Conservation (phyloP, 345 rosid genomes). For the Raphanus sativus region DNA sequence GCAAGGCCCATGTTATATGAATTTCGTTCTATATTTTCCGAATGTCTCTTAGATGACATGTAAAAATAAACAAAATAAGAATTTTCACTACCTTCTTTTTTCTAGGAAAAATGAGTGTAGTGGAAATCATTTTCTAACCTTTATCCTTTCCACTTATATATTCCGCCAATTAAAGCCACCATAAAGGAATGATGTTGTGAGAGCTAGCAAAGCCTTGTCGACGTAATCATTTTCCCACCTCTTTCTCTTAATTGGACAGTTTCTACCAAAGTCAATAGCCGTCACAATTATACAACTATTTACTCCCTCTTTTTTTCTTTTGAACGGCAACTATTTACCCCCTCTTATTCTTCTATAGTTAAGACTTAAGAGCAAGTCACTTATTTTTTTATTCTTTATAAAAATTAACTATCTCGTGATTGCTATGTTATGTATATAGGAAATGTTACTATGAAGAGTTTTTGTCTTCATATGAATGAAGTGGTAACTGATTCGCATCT, state of each 20-base stretch:
- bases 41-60: not conserved
- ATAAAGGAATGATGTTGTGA: not conserved
- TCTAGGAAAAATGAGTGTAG: not conserved
- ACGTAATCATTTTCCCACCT: slow-evolving; percentile 18
- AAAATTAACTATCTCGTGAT: not conserved
- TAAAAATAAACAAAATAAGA: too few relatives aligned
- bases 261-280: slow-evolving; percentile 15
- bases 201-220: slow-evolving; percentile 3
- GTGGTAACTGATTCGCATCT: not conserved
- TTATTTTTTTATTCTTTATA: not conserved
- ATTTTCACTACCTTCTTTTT: too few relatives aligned
- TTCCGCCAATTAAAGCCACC: not conserved
- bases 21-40: not conserved
- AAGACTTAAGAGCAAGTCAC: not conserved
- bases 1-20: not conserved
- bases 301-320: not conserved
- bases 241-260: slow-evolving; percentile 2
- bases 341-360: slow-evolving; percentile 4
- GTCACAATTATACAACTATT: slow-evolving; percentile 19
- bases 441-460: not conserved
- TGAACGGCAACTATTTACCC: not conserved
- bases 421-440: not conserved
- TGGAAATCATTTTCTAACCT: slow-evolving; percentile 19
- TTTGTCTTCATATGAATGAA: not conserved
- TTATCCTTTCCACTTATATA: slow-evolving; percentile 25